Evolutionary conservation across 192 early-diverging fungal species (phyloP), one percentile per base, ranked within the genome.

Genomic region (Chytriomyces sp.): DNA sequence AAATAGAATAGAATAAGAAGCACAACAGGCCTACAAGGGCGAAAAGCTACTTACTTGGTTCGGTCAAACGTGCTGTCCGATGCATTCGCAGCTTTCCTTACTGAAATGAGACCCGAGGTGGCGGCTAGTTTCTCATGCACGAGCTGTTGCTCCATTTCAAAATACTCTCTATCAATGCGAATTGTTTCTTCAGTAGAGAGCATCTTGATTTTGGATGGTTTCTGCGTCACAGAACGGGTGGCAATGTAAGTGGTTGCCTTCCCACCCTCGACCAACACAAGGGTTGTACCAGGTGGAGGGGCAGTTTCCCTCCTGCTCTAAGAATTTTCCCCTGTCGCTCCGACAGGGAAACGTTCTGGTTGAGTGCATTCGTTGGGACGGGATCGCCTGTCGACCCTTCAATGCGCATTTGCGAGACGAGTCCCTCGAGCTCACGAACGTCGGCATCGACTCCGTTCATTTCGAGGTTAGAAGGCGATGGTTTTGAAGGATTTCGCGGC

Each of bases 261-360:
- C n/a, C n/a, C n/a, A n/a, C n/a, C n/a, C n/a, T n/a, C n/a, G n/a
- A n/a, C n/a, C 44, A 49, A 49, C 8, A 49, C 8, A 49, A 49
- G 44, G n/a, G 10, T n/a, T 49, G 10, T 57, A 57, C 56, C 56
- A 57, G 30, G 30, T 57, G 56, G 25, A 26, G 8, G 6, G 56
- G 56, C 10, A 57, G n/a, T 14, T 57, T 57, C 25, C 56, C 56
- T 26, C 56, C 56, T 14, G 56, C 56, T 14, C 14, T 25, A 26
- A 57, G 25, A 19, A 26, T 57, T 26, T 57, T 57, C 8, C 56
- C n/a, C 25, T 57, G 56, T 57, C 56, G 56, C 7, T 57, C 56
- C 14, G 7, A 25, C 10, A 57, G 7, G 8, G 14, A 28, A 12
- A 12, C 44, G 10, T n/a, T n/a, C 44, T 49, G 10, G n/a, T n/a